A percentile compares a stretch with the other conserved stretches of the same genome.
Conservation (phyloP, 1,139 yeast genomes). For the Taphrina confusa region DNA sequence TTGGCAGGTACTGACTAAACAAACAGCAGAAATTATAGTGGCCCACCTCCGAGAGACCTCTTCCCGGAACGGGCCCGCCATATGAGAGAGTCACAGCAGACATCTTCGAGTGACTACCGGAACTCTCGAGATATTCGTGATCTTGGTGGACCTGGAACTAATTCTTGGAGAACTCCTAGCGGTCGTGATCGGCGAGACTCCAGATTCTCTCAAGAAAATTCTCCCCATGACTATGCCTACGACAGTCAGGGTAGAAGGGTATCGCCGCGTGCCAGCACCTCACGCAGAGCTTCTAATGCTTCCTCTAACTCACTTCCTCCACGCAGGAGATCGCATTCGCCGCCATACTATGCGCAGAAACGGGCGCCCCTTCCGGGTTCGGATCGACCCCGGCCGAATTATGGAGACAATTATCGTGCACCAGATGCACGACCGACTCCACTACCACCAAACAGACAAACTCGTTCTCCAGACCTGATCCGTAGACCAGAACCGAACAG, state of each 20-base stretch:
- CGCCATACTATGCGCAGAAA: constrained; percentile 10
- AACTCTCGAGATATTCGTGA: constrained; percentile 12
- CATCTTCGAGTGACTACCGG: neutral
- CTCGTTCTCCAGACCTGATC: constrained; percentile 19
- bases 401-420: constrained; percentile 5
- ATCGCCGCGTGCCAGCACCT: neutral
- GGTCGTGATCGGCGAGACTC: constrained; percentile 5
- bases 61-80: constrained; percentile 16
- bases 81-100: constrained; percentile 1
- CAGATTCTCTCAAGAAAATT: neutral
- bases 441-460: neutral
- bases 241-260: constrained; percentile 2
- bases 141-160: neutral
- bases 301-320: constrained; percentile 1
- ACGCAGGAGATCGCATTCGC: constrained; percentile 12
- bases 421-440: neutral
- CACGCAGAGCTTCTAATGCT: constrained; percentile 3
- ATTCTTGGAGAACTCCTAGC: constrained; percentile 1
- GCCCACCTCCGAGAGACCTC: constrained; percentile 2
- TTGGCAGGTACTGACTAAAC: neutral
- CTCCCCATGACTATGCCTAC: neutral
- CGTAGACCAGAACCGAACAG: constrained; percentile 17
- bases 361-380: constrained; percentile 7
- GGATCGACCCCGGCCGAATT: constrained; percentile 3
- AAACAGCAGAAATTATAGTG: neutral